phyloP scores from a whole-genome alignment of 306 rosid genomes.

The Abrus pulchellus region DNA sequence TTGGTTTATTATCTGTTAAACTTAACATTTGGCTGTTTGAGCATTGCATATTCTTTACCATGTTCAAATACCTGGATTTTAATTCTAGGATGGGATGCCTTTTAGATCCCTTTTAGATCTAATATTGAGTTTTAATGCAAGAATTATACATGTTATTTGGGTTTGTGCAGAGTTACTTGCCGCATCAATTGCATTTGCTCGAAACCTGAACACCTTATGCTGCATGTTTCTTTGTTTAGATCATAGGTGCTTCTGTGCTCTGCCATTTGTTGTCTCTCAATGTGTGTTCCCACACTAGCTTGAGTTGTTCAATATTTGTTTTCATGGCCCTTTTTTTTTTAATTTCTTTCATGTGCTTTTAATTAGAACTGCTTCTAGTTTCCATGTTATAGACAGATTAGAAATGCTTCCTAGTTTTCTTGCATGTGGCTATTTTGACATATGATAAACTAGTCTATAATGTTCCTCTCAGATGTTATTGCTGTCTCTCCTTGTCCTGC shows the following conservation, averaged over 20 bases:
- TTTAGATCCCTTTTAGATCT: slow-evolving; percentile 21
- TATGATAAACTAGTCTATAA: slow-evolving; percentile 26
- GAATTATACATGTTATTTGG: slow-evolving; percentile 15
- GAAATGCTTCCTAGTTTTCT: slow-evolving; percentile 34
- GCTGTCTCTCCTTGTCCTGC: slow-evolving; percentile 5
- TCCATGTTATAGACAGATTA: slow-evolving; percentile 29
- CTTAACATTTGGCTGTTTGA: slow-evolving; percentile 7
- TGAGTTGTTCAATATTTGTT: slow-evolving; percentile 21
- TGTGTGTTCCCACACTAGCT: slow-evolving; percentile 8
- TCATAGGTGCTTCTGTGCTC: not conserved
- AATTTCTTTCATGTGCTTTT: slow-evolving; percentile 28
- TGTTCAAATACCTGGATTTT: slow-evolving; percentile 28
- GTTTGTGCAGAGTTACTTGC: slow-evolving; percentile 29
- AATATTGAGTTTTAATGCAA: slow-evolving; percentile 8
- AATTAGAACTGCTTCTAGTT: slow-evolving; percentile 22
- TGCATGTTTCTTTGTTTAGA: slow-evolving; percentile 6
- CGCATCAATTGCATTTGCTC: slow-evolving; percentile 38
- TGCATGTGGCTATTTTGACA: slow-evolving; percentile 34
- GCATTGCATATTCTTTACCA: slow-evolving; percentile 20
- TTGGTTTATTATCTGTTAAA: not conserved
- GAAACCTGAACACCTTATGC: slow-evolving; percentile 30
- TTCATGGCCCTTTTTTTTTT: slow-evolving; percentile 16
- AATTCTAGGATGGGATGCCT: slow-evolving; percentile 9
- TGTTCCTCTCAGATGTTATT: slow-evolving; percentile 24
- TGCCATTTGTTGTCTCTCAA: slow-evolving; percentile 24